Conservation (phyloP, 2,329 filamentous ascomycete genomes). For the Akanthomyces dipterigenus region DNA sequence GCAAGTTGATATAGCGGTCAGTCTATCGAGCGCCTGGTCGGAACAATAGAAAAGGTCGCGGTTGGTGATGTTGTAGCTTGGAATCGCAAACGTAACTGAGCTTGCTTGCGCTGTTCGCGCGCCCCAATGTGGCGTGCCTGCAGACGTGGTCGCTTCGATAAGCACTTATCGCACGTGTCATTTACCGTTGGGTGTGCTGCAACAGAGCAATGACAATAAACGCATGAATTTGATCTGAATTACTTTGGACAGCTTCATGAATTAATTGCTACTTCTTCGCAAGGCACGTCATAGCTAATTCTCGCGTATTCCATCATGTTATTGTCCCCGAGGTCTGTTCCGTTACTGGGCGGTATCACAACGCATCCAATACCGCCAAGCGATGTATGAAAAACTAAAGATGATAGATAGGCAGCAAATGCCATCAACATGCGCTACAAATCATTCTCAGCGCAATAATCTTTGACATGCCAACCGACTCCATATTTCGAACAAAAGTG, state of each 20-base stretch:
- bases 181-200: not conserved
- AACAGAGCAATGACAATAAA: not conserved
- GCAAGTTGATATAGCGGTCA: not conserved
- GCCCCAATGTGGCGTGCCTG: not conserved
- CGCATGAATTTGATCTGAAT: too few relatives aligned
- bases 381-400: too few relatives aligned
- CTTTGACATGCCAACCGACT: not conserved
- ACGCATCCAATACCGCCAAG: too few relatives aligned
- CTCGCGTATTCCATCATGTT: too few relatives aligned
- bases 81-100: not conserved
- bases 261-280: too few relatives aligned
- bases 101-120: not conserved
- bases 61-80: not conserved
- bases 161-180: conserved; percentile 12
- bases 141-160: conserved; percentile 12
- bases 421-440: too few relatives aligned
- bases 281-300: too few relatives aligned
- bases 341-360: too few relatives aligned
- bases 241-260: too few relatives aligned
- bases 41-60: not conserved
- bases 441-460: too few relatives aligned
- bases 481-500: not conserved
- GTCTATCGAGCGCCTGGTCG: not conserved
- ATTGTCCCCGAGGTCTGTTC: too few relatives aligned
- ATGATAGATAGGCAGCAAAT: too few relatives aligned